phyloP scores from a whole-genome alignment of 1,284 basidiomycete genomes.

The Ustilago bromivora region DNA sequence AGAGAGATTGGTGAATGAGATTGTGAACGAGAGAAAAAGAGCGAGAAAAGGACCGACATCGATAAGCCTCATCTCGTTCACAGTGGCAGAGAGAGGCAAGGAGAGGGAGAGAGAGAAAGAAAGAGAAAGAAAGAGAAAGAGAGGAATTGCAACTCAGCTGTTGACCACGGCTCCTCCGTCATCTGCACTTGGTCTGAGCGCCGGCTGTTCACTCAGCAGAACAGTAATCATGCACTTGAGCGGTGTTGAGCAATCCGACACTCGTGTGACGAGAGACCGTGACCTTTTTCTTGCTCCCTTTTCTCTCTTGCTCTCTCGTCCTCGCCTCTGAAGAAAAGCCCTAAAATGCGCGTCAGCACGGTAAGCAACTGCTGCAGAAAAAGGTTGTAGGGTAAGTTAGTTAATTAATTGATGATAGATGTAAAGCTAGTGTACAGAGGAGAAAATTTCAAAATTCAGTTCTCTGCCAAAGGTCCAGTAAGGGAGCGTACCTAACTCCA shows the following conservation, averaged over 20 bases:
- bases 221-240: neutral
- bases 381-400: neutral
- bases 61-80: constrained; percentile 12
- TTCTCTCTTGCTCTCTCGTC: neutral
- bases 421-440: too few relatives aligned
- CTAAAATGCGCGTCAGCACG: constrained; percentile 1
- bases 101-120: too few relatives aligned
- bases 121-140: neutral
- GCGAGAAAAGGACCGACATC: constrained; percentile 10
- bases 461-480: too few relatives aligned
- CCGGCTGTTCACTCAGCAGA: neutral
- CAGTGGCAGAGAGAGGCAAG: neutral
- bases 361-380: neutral
- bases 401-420: too few relatives aligned
- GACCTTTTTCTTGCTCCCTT: neutral
- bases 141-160: constrained; percentile 21
- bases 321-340: neutral
- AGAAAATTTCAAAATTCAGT: neutral
- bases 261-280: constrained; percentile 4
- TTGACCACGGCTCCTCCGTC: constrained; percentile 1
- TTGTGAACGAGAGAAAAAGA: neutral
- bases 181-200: constrained; percentile 2
- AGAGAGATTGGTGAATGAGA: neutral
- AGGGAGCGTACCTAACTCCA: too few relatives aligned
- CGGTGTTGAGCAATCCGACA: constrained; percentile 5